These are phyloP conservation scores for Aspergillus asperescens DNA, from an alignment of 495 filamentous ascomycete genomes.

Conservation along the genomic window DNA sequence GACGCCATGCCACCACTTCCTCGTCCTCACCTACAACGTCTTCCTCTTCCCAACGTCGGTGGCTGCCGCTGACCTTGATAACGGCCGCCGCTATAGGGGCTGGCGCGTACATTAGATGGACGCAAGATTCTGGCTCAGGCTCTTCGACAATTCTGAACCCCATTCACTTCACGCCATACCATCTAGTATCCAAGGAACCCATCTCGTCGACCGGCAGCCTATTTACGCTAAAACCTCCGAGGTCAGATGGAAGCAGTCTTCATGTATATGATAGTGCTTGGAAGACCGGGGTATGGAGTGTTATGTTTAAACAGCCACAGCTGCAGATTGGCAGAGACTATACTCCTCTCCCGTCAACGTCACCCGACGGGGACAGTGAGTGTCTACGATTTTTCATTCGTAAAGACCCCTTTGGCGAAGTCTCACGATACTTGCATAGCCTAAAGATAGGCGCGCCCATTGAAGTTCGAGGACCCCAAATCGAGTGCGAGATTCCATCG, in stretches of 20 bases:
- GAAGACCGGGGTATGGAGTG: constrained; percentile 67
- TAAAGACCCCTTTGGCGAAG: constrained; percentile 51
- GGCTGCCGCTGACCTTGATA: constrained; percentile 33
- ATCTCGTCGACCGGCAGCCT: constrained; percentile 74
- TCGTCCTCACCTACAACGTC: constrained; percentile 16
- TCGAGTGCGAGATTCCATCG: constrained; percentile 59
- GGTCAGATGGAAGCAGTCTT: constrained; percentile 31
- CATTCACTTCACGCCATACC: constrained; percentile 61
- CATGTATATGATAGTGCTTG: constrained; percentile 48
- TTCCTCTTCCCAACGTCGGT: constrained; percentile 19
- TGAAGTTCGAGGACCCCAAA: constrained; percentile 70
- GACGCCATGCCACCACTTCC: constrained; percentile 23
- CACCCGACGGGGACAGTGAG: constrained; percentile 28
- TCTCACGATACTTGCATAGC: constrained; percentile 64
- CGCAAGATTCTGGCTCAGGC: constrained; percentile 19
- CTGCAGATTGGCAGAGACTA: constrained; percentile 84
- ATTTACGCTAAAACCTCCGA: constrained; percentile 58
- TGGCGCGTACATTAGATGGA: constrained; percentile 36
- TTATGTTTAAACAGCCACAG: constrained; percentile 91
- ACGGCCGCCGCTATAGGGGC: constrained; percentile 32
- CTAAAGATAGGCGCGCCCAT: constrained; percentile 56
- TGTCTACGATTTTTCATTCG: constrained; percentile 53
- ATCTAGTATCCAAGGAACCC: constrained; percentile 56
- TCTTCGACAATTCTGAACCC: constrained; percentile 40
- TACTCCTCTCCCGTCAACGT: constrained; percentile 67